Base-by-base conservation (phyloP, 2,329 filamentous ascomycete genomes). In the Colletotrichum shisoi region DNA sequence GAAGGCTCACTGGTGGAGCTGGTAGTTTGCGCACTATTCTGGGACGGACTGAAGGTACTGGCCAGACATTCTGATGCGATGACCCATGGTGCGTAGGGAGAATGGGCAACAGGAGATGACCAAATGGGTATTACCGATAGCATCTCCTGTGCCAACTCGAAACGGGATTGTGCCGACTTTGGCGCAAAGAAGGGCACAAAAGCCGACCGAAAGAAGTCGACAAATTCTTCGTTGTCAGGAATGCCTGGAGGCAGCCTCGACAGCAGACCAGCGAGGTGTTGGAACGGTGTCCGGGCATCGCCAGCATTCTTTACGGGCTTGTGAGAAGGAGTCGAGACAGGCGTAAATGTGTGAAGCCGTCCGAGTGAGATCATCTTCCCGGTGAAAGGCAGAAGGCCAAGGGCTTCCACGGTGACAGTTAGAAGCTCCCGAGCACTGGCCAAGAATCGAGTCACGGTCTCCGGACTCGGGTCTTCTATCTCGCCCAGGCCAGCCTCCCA, bases 271-370 rank as follows among this genome's bases (percentile, higher is more conserved):
- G 91, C 85, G 3, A 93, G 81, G 70, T 91, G 87, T 44, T 89
- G 82, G 3, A 94, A 77, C 9, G 91, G 87, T 0, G 86, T 85
- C 62, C 85, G 85, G 2, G 85, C 78, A 7, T 82, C 74, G 0
- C 81, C 82, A 2, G 81, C 80, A 7, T 80, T 76, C 69, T 86
- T 88, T 40, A 83, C 80, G 56, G 78, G 77, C 56, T 87, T 83
- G 71, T 89, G 85, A 0, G 89, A 89, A n/a, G 91, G 89, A 2
- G 90, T 91, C 1, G 86, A 81, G 13, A 87, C 82, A 2, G 87
- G 86, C 63, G 89, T 81, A 68, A 91, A 89, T 1, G 81, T 83
- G 68, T 88, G 84, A 45, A 84, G 75, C 15, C 79, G 76, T 40
- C 80, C 81, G 73, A 84, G 81, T 0, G 80, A 81, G 1, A 88